These are phyloP conservation scores for Saururus chinensis DNA, from an alignment of 164 flowering plant genomes.

Conservation along the genomic window DNA sequence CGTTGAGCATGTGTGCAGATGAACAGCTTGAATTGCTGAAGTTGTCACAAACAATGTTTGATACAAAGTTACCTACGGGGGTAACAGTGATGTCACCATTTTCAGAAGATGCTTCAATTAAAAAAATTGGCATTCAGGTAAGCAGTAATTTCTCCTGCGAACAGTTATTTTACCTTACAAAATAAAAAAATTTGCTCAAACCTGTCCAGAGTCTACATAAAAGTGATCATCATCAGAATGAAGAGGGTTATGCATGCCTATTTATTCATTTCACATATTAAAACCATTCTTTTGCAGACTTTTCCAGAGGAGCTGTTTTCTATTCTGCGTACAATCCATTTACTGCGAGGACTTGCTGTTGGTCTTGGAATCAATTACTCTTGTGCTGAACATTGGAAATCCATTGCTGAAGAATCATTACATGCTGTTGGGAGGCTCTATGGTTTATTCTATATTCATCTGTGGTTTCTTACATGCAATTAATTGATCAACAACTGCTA, in stretches of 20 bases:
- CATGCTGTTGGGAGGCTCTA: conserved; percentile 50
- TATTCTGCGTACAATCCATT: conserved; percentile 78
- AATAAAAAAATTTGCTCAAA: no score
- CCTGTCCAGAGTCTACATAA: no score
- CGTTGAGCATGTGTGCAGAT: conserved; percentile 43
- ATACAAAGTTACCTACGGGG: conserved; percentile 89
- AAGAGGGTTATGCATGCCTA: no score
- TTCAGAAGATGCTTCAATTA: conserved; percentile 75
- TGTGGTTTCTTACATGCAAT: background rate
- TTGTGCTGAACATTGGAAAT: conserved; percentile 88
- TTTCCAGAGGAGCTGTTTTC: conserved; percentile 95
- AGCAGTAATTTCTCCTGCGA: background rate
- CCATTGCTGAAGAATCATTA: conserved; percentile 89
- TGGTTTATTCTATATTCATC: conserved; percentile 14
- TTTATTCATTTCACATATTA: no score
- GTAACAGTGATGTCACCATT: conserved; percentile 72
- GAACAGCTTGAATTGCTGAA: conserved; percentile 56
- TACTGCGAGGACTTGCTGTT: conserved; percentile 88
- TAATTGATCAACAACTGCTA: background rate
- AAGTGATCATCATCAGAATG: no score
- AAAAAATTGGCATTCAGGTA: conserved; percentile 72
- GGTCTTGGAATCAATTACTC: conserved; percentile 88
- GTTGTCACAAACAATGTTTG: conserved; percentile 84
- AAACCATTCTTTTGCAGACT: conserved; percentile 9
- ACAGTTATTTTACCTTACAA: background rate